Base-by-base conservation (phyloP, 495 filamentous ascomycete genomes). In the Hypoxylon intermedium region DNA sequence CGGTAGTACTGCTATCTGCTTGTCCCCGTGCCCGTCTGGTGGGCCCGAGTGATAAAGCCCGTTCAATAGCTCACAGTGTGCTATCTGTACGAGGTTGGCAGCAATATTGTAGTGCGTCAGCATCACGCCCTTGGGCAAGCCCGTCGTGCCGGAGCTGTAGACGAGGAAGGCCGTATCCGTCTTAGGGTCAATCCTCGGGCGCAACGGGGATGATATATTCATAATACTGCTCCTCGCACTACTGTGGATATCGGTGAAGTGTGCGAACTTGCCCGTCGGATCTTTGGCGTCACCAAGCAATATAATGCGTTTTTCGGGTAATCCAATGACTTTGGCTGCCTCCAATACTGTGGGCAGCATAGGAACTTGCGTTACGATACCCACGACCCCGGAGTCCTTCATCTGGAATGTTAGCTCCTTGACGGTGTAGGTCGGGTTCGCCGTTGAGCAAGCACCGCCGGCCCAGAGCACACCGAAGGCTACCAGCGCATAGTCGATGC, bases 91-190 rank as follows among this genome's bases (percentile, higher is more conserved):
- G 6, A 79, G 6, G 71, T 97, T 94, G 59, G 90, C 74, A 2
- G 93, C 79, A 42, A 97, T 85, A 72, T 97, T 97, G 47, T 72
- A 64, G 69, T 98, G 93, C 34, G 83, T 88, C 6, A 97, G 76
- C 85, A 90, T 89, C n/a, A 97, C 93, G 13, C 93, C 93, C 74
- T 98, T 97, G 1, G 94, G 93, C 49, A 90, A 73, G 11, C 93
- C 93, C 0, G 93, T 97, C 0, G 93, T 97, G n/a, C 93, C 93
- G 20, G 87, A 91, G 26, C 84, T 89, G 73, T 97, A 98, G 58
- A 94, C 79, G 18, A 91, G 72, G 65, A 89, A 90, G 12, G 85
- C 84, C 9, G 86, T 45, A 58, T 90, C 88, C 53, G 83, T 79
- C 41, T 76, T 74, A 0, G 83, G 79, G 52, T 85, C 73, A 18